These are phyloP conservation scores for Cornus controversa DNA, from an alignment of 148 eudicot species.

Conservation along the genomic window DNA sequence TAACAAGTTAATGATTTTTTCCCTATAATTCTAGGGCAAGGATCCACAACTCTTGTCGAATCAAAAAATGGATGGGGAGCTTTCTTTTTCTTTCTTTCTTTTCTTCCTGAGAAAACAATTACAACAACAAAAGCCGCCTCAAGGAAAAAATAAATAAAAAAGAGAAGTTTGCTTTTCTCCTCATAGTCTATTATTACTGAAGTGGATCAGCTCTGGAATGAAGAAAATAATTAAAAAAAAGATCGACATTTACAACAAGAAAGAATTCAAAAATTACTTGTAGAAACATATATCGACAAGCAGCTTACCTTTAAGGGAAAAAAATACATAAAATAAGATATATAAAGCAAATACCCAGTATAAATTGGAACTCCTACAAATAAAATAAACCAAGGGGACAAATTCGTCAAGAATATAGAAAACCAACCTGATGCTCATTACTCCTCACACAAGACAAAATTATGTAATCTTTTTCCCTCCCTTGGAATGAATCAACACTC, in stretches of 20 bases:
- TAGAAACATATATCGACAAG: neutral
- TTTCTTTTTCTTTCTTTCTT: no score
- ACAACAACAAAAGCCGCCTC: no score
- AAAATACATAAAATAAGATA: neutral
- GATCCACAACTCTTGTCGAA: no score
- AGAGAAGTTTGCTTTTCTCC: neutral
- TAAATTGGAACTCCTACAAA: neutral
- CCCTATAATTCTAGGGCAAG: no score
- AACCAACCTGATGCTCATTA: slow-evolving; percentile 47
- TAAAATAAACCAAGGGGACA: neutral
- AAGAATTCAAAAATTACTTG: neutral
- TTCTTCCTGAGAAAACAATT: no score
- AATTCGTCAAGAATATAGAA: neutral
- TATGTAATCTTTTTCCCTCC: slow-evolving; percentile 97
- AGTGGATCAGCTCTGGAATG: no score
- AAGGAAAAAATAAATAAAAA: no score
- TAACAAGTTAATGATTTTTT: no score
- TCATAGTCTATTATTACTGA: neutral
- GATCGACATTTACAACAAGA: neutral
- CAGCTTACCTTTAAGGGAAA: neutral
- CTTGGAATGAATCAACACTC: slow-evolving; percentile 98
- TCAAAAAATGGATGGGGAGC: no score
- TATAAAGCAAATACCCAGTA: neutral
- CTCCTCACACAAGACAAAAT: slow-evolving; percentile 98
- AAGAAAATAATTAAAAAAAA: neutral